Evolutionary conservation across 306 rosid genomes (phyloP).

Genomic region (Ziziphus jujuba): DNA sequence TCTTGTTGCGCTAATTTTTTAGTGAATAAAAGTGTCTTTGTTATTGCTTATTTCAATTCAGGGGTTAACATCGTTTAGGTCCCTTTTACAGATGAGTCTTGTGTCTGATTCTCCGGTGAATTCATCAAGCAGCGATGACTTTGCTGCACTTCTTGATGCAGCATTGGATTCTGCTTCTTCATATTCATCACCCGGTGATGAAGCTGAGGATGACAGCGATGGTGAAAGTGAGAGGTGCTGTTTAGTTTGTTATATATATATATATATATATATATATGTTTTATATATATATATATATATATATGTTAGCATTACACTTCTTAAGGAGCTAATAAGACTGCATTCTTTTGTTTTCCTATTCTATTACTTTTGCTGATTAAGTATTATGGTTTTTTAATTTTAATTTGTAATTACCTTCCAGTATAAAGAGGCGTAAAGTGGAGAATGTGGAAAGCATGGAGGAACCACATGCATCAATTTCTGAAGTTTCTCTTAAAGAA

Average conservation of each 20-base stretch:
- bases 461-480: conserved; percentile 1
- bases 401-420: not conserved
- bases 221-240: conserved; percentile 11
- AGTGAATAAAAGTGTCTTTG: too few species aligned
- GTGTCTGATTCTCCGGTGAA: conserved; percentile 9
- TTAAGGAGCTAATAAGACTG: not conserved
- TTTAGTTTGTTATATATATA: not conserved
- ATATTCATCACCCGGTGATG: not conserved
- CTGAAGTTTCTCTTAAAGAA: not conserved
- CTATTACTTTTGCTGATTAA: not conserved
- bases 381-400: not conserved
- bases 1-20: too few species aligned
- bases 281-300: too few species aligned
- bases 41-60: too few species aligned
- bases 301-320: too few species aligned
- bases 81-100: conserved; percentile 12
- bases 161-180: conserved; percentile 12
- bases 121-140: conserved; percentile 19
- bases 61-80: too few species aligned
- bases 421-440: conserved; percentile 20
- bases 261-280: too few species aligned
- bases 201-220: not conserved
- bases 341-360: not conserved
- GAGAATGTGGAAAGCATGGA: not conserved
- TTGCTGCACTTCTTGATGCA: conserved; percentile 11